Evolutionary conservation across 1,284 basidiomycete genomes (phyloP).

Genomic region (Cutaneotrichosporon cyanovorans): DNA sequence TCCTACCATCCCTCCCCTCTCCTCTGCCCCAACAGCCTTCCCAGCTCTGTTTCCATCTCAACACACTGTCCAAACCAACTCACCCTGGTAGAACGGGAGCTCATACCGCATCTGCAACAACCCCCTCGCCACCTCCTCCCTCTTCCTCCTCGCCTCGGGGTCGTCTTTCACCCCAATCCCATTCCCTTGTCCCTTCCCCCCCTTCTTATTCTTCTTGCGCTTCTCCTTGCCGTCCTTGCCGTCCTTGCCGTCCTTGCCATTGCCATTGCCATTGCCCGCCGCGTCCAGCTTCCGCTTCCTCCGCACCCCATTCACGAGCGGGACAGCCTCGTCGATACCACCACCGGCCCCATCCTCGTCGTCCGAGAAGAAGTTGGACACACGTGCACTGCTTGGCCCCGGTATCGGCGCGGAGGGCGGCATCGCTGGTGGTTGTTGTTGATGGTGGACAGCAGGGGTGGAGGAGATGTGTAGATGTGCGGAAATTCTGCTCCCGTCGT

Average conservation of each 20-base stretch:
- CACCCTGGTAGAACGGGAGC: constrained; percentile 71
- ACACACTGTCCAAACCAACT: constrained; percentile 14
- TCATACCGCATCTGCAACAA: constrained; percentile 59
- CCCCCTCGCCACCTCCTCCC: constrained; percentile 27
- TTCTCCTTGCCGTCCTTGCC: neutral
- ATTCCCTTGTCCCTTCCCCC: constrained; percentile 2
- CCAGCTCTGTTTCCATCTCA: no score
- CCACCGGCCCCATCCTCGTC: constrained; percentile 12
- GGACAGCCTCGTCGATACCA: neutral
- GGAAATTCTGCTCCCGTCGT: no score
- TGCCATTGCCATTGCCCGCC: neutral
- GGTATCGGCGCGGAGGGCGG: constrained; percentile 1
- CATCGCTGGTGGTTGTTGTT: constrained; percentile 1
- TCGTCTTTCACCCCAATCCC: constrained; percentile 3
- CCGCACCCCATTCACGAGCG: neutral
- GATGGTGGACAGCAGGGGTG: neutral
- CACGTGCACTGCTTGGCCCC: neutral
- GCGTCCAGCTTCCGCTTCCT: neutral
- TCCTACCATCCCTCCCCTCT: no score
- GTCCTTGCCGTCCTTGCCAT: neutral
- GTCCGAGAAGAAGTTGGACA: constrained; percentile 19
- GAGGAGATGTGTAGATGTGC: no score
- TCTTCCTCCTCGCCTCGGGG: constrained; percentile 10
- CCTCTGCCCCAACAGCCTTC: no score
- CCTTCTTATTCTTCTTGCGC: constrained; percentile 6